These are phyloP conservation scores for Cornus suecica DNA, from an alignment of 148 eudicot genomes.

Conservation along the genomic window DNA sequence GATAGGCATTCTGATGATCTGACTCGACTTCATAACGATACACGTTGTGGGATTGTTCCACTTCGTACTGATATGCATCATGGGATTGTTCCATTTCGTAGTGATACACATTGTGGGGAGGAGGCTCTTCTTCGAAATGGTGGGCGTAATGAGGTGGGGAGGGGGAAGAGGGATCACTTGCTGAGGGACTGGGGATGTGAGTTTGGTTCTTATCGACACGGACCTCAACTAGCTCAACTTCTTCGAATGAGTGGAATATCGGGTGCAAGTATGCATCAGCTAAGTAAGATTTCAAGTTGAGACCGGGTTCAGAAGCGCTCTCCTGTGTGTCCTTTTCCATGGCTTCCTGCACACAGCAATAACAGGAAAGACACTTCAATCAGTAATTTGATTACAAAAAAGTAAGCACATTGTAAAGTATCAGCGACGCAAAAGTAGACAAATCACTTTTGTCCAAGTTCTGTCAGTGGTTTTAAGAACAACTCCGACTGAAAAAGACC, in stretches of 20 bases:
- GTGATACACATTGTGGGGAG: slow-evolving; percentile 31
- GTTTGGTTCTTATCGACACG: slow-evolving; percentile 46
- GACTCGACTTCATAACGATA: slow-evolving; percentile 30
- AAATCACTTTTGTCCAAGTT: no score
- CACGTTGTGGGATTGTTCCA: slow-evolving; percentile 1
- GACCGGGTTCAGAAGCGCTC: slow-evolving; percentile 41
- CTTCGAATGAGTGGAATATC: slow-evolving; percentile 75
- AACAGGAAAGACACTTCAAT: background rate
- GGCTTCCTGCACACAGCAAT: slow-evolving; percentile 65
- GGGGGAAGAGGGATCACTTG: slow-evolving; percentile 34
- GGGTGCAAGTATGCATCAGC: slow-evolving; percentile 92
- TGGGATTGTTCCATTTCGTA: slow-evolving; percentile 40
- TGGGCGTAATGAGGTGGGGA: slow-evolving; percentile 31
- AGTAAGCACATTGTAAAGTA: background rate
- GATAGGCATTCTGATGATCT: slow-evolving; percentile 28
- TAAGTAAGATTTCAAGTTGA: slow-evolving; percentile 55
- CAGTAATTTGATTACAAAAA: background rate
- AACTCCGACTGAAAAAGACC: no score
- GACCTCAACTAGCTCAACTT: slow-evolving; percentile 66
- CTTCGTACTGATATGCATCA: slow-evolving; percentile 29
- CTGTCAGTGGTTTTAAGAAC: no score
- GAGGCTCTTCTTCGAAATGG: slow-evolving; percentile 35
- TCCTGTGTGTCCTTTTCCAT: slow-evolving; percentile 74
- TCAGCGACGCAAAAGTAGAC: background rate
- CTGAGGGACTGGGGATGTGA: slow-evolving; percentile 19